These are phyloP conservation scores for Cymbidium sinense DNA, from an alignment of 106 monocot genomes.

Conservation along the genomic window DNA sequence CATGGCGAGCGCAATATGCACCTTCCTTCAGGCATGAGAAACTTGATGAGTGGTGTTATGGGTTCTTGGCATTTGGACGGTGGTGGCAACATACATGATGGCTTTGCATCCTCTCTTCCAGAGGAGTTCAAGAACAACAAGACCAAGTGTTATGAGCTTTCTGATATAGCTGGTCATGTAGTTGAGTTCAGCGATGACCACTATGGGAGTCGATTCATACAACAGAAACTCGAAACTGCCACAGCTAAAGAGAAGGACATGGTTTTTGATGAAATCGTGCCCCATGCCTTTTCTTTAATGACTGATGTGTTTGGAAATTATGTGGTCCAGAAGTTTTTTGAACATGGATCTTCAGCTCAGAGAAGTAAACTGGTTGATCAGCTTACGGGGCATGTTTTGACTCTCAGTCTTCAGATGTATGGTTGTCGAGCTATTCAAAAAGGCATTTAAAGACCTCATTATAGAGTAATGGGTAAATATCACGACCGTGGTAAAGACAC, in stretches of 20 bases:
- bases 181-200: slow-evolving; percentile 91
- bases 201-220: slow-evolving; percentile 83
- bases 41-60: slow-evolving; percentile 26
- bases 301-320: slow-evolving; percentile 93
- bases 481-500: no score
- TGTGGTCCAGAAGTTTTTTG: slow-evolving; percentile 88
- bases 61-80: slow-evolving; percentile 19
- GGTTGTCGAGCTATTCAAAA: slow-evolving; percentile 76
- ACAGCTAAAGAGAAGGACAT: slow-evolving; percentile 57
- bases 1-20: slow-evolving; percentile 39
- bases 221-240: slow-evolving; percentile 79
- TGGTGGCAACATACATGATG: slow-evolving; percentile 29
- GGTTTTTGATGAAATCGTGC: slow-evolving; percentile 65
- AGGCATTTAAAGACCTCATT: no score
- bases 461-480: no score
- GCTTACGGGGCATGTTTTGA: slow-evolving; percentile 47
- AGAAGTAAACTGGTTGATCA: slow-evolving; percentile 57
- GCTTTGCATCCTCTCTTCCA: slow-evolving; percentile 59
- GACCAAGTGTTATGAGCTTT: slow-evolving; percentile 73
- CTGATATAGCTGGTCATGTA: slow-evolving; percentile 85
- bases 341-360: slow-evolving; percentile 61
- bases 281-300: slow-evolving; percentile 53
- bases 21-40: slow-evolving; percentile 57
- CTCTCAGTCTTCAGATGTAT: slow-evolving; percentile 87
- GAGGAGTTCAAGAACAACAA: slow-evolving; percentile 95